A percentile compares a stretch with the other conserved stretches of the same genome.
These are phyloP conservation scores for Diutina sp. DNA, from an alignment of 1,139 yeast species.

Conservation along the genomic window DNA sequence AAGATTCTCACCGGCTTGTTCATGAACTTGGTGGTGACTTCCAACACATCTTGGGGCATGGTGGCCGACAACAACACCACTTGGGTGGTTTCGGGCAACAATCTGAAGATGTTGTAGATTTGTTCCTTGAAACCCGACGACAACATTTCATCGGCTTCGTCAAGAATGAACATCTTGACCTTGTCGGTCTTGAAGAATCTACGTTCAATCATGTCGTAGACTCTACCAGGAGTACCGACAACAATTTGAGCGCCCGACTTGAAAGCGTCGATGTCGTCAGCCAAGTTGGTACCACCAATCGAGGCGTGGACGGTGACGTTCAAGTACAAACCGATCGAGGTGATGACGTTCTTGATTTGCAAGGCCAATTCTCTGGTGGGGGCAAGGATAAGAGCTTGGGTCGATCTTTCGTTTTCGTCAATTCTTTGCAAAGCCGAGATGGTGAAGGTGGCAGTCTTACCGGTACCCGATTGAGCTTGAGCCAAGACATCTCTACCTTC, in stretches of 20 bases:
- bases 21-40: slow-evolving; percentile 95
- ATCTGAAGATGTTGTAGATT: slow-evolving; percentile 91
- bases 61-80: slow-evolving; percentile 96
- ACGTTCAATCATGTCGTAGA: slow-evolving; percentile 92
- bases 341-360: slow-evolving; percentile 93
- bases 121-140: slow-evolving; percentile 96
- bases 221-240: slow-evolving; percentile 99
- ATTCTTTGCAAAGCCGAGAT: slow-evolving; percentile 93
- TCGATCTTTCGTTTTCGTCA: slow-evolving; percentile 61
- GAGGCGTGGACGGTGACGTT: slow-evolving; percentile 94
- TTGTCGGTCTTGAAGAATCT: slow-evolving; percentile 80
- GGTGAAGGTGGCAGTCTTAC: slow-evolving; percentile 98
- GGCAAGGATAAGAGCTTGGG: slow-evolving; percentile 91
- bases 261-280: slow-evolving; percentile 87
- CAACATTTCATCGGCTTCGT: slow-evolving; percentile 99
- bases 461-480: slow-evolving; percentile 99
- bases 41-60: slow-evolving; percentile 94
- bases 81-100: slow-evolving; percentile 89
- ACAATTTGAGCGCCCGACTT: slow-evolving; percentile 91
- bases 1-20: slow-evolving; percentile 93
- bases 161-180: slow-evolving; percentile 93
- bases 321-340: slow-evolving; percentile 89
- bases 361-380: slow-evolving; percentile 99
- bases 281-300: slow-evolving; percentile 94
- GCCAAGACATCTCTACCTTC: slow-evolving; percentile 96